Conservation (phyloP, 495 filamentous ascomycete genomes). For the Hypoxylon lenormandii region DNA sequence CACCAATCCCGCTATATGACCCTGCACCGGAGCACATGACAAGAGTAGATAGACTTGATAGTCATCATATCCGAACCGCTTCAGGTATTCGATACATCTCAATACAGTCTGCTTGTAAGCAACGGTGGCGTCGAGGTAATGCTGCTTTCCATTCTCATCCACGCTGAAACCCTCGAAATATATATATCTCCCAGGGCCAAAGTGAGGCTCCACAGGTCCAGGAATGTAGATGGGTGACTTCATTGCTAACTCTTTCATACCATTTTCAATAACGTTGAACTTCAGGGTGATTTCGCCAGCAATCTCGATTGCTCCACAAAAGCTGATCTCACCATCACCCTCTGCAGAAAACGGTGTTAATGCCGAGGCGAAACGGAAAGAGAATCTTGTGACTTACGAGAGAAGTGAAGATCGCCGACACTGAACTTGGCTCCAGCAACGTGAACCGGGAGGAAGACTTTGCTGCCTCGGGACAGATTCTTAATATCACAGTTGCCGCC, state of each 20-base stretch:
- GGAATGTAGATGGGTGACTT: slow-evolving; percentile 90
- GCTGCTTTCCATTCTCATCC: slow-evolving; percentile 89
- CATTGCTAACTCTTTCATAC: slow-evolving; percentile 79
- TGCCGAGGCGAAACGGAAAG: neutral
- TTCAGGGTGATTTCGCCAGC: slow-evolving; percentile 92
- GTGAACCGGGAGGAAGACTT: slow-evolving; percentile 86
- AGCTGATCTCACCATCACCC: slow-evolving; percentile 92
- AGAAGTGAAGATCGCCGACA: slow-evolving; percentile 92
- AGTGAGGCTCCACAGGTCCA: slow-evolving; percentile 91
- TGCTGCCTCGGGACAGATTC: slow-evolving; percentile 84
- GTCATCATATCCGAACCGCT: slow-evolving; percentile 77
- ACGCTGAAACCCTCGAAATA: slow-evolving; percentile 97
- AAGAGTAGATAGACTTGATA: slow-evolving; percentile 93
- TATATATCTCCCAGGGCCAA: slow-evolving; percentile 84
- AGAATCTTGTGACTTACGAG: slow-evolving; percentile 62
- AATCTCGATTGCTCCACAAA: slow-evolving; percentile 98
- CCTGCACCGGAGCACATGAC: slow-evolving; percentile 89
- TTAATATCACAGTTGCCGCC: slow-evolving; percentile 89
- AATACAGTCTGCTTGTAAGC: slow-evolving; percentile 90
- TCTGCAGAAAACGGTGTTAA: slow-evolving; percentile 64
- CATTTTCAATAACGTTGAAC: slow-evolving; percentile 87
- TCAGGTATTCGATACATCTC: slow-evolving; percentile 81
- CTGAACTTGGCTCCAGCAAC: slow-evolving; percentile 90
- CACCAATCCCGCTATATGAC: slow-evolving; percentile 90
- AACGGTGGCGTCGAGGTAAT: slow-evolving; percentile 91